These are phyloP conservation scores for Microdochium nivale DNA, from an alignment of 2,329 filamentous ascomycete species.

Conservation along the genomic window DNA sequence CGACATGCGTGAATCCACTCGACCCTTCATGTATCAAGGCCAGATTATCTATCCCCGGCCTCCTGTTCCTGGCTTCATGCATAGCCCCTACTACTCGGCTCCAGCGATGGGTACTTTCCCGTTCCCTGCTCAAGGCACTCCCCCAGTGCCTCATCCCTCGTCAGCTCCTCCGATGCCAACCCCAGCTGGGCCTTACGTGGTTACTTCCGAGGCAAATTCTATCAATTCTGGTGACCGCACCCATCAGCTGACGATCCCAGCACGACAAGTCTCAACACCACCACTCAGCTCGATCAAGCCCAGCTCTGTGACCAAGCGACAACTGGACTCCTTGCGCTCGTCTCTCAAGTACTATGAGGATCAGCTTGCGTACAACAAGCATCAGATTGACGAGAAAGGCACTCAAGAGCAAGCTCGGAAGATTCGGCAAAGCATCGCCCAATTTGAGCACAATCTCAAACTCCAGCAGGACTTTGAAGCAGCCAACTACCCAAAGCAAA, in stretches of 20 bases:
- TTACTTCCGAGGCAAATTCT: not conserved
- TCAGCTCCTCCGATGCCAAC: slow-evolving; percentile 6
- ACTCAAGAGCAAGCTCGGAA: slow-evolving; percentile 34
- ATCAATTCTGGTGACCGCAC: not conserved
- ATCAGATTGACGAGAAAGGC: slow-evolving; percentile 50
- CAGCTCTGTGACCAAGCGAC: slow-evolving; percentile 52
- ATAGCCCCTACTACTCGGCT: slow-evolving; percentile 11
- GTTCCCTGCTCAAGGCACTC: slow-evolving; percentile 8
- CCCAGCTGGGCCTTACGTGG: not conserved
- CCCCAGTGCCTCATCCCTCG: slow-evolving; percentile 7
- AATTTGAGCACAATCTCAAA: slow-evolving; percentile 39
- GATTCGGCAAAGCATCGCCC: slow-evolving; percentile 35
- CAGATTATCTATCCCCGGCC: slow-evolving; percentile 29
- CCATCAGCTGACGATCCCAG: slow-evolving; percentile 6
- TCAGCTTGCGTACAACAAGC: slow-evolving; percentile 52
- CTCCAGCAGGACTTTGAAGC: slow-evolving; percentile 37
- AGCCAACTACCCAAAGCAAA: slow-evolving; percentile 26
- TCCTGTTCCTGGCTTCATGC: slow-evolving; percentile 10
- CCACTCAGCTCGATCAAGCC: slow-evolving; percentile 51
- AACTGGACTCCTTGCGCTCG: slow-evolving; percentile 41
- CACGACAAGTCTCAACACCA: slow-evolving; percentile 14
- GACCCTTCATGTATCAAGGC: slow-evolving; percentile 35
- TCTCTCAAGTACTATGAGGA: slow-evolving; percentile 48
- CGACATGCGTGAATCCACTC: not conserved
- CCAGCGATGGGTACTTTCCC: slow-evolving; percentile 9